phyloP scores from a whole-genome alignment of 352 stramenopile genomes.

The Paralagenidium karlingii region DNA sequence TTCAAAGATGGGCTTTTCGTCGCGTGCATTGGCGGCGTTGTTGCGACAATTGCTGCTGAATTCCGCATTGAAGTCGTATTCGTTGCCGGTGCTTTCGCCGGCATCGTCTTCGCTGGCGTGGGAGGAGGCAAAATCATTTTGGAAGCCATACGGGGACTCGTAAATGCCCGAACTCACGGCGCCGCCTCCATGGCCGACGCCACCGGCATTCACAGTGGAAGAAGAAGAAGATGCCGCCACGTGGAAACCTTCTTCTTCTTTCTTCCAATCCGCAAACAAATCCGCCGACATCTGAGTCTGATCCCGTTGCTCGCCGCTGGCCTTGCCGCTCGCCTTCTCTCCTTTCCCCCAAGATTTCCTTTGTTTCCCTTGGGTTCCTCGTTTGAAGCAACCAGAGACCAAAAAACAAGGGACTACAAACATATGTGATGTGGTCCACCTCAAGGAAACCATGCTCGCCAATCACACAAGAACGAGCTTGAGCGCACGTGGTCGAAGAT shows the following conservation, averaged over 20 bases:
- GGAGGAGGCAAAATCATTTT: no score
- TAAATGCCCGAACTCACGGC: constrained; percentile 5
- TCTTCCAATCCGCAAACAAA: constrained; percentile 83
- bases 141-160: constrained; percentile 13
- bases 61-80: constrained; percentile 76
- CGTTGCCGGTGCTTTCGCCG: constrained; percentile 16
- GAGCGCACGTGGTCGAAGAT: no score
- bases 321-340: no score
- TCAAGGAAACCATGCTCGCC: no score
- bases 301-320: no score
- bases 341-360: no score
- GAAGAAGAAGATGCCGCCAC: constrained; percentile 2
- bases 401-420: no score
- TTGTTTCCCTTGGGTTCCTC: no score
- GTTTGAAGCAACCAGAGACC: no score
- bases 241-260: constrained; percentile 36
- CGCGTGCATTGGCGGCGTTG: constrained; percentile 23
- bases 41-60: constrained; percentile 20
- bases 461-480: no score
- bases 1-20: constrained; percentile 76
- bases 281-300: constrained; percentile 69
- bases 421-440: no score
- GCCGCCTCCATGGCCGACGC: constrained; percentile 1
- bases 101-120: constrained; percentile 2
- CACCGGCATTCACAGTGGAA: constrained; percentile 8